These are phyloP conservation scores for Lentinula novae-zelandiae DNA, from an alignment of 1,284 basidiomycete species.

Conservation along the genomic window DNA sequence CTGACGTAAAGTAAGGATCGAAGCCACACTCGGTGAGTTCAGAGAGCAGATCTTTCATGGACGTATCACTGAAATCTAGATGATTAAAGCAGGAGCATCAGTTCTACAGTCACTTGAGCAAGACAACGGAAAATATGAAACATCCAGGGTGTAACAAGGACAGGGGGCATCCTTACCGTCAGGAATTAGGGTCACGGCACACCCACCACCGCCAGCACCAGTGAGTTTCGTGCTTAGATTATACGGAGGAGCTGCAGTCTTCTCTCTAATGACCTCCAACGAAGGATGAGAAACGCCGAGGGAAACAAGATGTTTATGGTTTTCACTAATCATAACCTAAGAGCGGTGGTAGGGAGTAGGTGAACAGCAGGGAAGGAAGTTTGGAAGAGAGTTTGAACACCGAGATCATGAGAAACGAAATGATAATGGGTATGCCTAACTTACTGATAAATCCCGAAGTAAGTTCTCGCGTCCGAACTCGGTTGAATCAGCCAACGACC, in stretches of 20 bases:
- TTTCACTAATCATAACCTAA: conserved; percentile 81
- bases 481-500: conserved; percentile 65
- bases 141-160: neutral
- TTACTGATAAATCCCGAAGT: conserved; percentile 57
- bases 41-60: conserved; percentile 54
- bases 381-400: conserved; percentile 1
- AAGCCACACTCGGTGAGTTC: conserved; percentile 67
- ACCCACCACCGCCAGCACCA: conserved; percentile 98
- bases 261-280: conserved; percentile 78
- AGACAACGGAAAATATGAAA: neutral
- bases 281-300: conserved; percentile 94
- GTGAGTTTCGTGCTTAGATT: conserved; percentile 93
- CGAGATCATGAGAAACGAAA: neutral
- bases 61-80: conserved; percentile 60
- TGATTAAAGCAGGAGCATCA: conserved; percentile 2
- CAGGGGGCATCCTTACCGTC: conserved; percentile 54
- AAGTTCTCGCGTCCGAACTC: conserved; percentile 63
- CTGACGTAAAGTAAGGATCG: conserved; percentile 85
- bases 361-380: neutral
- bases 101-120: neutral
- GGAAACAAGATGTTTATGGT: conserved; percentile 82
- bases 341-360: neutral
- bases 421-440: conserved; percentile 21
- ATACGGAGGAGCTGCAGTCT: conserved; percentile 63
- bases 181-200: conserved; percentile 92